Conservation (phyloP, 1,284 basidiomycete genomes). For the Pseudozyma pruni region DNA sequence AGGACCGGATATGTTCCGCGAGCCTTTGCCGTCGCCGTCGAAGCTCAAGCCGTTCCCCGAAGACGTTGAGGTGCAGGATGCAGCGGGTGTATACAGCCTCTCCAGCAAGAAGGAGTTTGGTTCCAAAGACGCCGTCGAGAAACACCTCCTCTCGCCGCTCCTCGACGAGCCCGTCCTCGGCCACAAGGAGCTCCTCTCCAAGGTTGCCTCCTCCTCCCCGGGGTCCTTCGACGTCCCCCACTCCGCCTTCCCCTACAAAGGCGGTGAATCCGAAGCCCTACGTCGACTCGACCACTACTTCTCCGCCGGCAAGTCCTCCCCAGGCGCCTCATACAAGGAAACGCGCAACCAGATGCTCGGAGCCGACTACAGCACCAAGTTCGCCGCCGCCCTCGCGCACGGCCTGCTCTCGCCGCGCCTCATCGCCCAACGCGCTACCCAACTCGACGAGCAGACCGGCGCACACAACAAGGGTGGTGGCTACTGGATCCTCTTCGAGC, state of each 20-base stretch:
- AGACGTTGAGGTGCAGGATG: constrained; percentile 17
- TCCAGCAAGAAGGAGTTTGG: constrained; percentile 13
- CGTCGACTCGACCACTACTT: constrained; percentile 55
- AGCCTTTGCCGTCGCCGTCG: constrained; percentile 37
- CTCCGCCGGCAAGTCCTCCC: constrained; percentile 16
- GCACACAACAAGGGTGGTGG: constrained; percentile 38
- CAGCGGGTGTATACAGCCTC: constrained; percentile 31
- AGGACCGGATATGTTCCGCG: constrained; percentile 42
- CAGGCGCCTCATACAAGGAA: constrained; percentile 53
- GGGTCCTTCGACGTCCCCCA: constrained; percentile 18
- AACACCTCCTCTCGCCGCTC: constrained; percentile 45
- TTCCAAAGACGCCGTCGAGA: constrained; percentile 29
- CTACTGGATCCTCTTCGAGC: constrained; percentile 63
- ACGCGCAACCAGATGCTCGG: constrained; percentile 59
- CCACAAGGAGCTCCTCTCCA: constrained; percentile 24
- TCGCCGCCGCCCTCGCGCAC: constrained; percentile 56
- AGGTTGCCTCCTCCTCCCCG: constrained; percentile 1
- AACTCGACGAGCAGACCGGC: constrained; percentile 39
- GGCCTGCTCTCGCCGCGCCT: constrained; percentile 54
- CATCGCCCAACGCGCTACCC: constrained; percentile 45
- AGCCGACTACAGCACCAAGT: constrained; percentile 56
- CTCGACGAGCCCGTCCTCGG: constrained; percentile 42
- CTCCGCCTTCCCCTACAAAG: constrained; percentile 55
- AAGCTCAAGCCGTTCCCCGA: constrained; percentile 51
- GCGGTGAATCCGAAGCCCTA: constrained; percentile 59